These are phyloP conservation scores for Fragosphaeria purpurea DNA, from an alignment of 2,329 filamentous ascomycete species.

Conservation along the genomic window DNA sequence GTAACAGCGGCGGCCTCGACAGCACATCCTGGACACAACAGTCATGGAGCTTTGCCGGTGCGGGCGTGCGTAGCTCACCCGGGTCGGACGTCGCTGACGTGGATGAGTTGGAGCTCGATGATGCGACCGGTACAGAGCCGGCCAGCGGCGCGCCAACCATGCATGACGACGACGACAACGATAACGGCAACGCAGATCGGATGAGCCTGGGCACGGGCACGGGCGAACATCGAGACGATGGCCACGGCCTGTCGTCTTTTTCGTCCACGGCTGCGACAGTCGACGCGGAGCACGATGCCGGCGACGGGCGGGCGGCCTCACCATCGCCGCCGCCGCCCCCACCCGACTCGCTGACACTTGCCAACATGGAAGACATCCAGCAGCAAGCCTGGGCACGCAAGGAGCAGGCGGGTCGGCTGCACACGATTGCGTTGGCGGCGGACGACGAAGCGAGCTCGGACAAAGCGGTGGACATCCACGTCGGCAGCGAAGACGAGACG, in stretches of 20 bases:
- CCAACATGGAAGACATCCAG: slow-evolving; percentile 21
- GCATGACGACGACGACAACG: background rate
- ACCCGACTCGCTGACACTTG: slow-evolving; percentile 13
- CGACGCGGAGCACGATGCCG: slow-evolving; percentile 5
- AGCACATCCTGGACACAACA: slow-evolving; percentile 18
- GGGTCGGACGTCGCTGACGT: slow-evolving; percentile 8
- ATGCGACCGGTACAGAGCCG: slow-evolving; percentile 2
- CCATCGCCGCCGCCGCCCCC: slow-evolving; percentile 16
- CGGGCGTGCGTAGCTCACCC: slow-evolving; percentile 7
- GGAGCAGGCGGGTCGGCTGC: slow-evolving; percentile 25
- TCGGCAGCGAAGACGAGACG: slow-evolving; percentile 29
- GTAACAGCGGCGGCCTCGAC: slow-evolving; percentile 29
- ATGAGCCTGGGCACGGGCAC: slow-evolving; percentile 6
- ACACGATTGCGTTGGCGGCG: slow-evolving; percentile 28
- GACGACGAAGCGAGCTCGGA: slow-evolving; percentile 29
- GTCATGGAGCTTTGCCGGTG: slow-evolving; percentile 35
- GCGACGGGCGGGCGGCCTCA: background rate
- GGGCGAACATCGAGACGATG: background rate
- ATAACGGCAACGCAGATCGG: background rate
- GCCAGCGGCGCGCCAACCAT: slow-evolving; percentile 3
- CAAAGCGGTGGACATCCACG: slow-evolving; percentile 39
- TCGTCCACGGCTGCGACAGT: slow-evolving; percentile 10
- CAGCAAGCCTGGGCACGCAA: slow-evolving; percentile 25
- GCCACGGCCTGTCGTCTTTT: slow-evolving; percentile 7
- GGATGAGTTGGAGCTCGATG: slow-evolving; percentile 8